phyloP scores from a whole-genome alignment of 768 basidiomycete genomes.

The Baorangia bicolor region DNA sequence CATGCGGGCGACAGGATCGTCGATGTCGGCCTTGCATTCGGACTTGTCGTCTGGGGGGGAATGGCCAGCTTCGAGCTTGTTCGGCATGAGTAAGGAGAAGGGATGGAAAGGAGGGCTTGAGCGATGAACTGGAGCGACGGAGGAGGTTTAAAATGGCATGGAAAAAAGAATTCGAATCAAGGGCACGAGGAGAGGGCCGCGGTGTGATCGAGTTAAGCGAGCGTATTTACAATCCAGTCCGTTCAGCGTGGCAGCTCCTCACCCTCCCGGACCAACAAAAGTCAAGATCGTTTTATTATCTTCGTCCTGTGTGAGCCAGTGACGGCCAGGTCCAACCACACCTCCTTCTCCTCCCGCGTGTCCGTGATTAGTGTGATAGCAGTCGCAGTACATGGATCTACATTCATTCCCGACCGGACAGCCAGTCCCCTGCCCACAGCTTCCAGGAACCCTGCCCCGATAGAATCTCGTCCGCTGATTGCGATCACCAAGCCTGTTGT shows the following conservation, averaged over 20 bases:
- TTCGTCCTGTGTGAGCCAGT: not conserved
- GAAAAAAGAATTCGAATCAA: slow-evolving; percentile 66
- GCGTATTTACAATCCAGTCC: slow-evolving; percentile 38
- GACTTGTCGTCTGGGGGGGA: slow-evolving; percentile 38
- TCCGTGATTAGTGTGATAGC: slow-evolving; percentile 5
- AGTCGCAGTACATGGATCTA: slow-evolving; percentile 24
- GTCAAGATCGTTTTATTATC: not conserved
- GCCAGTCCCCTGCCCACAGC: slow-evolving; percentile 21
- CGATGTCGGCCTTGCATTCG: slow-evolving; percentile 37
- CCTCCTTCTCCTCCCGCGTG: not conserved
- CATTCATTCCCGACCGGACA: slow-evolving; percentile 34
- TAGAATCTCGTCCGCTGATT: slow-evolving; percentile 24
- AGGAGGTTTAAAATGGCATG: slow-evolving; percentile 56
- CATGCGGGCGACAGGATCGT: slow-evolving; percentile 41
- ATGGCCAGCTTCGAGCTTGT: slow-evolving; percentile 27
- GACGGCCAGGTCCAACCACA: not conserved
- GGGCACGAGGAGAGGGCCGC: slow-evolving; percentile 62
- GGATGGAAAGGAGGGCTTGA: slow-evolving; percentile 6
- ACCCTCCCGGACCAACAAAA: not conserved
- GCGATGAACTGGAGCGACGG: slow-evolving; percentile 17
- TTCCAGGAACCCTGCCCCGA: slow-evolving; percentile 30
- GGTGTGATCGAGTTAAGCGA: slow-evolving; percentile 41
- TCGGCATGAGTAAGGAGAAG: slow-evolving; percentile 24
- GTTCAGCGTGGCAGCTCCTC: slow-evolving; percentile 25
- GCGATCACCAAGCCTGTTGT: slow-evolving; percentile 19